Percentiles rank a stretch among this genome's conserved stretches.
Evolutionary conservation across 73 alveolate species (phyloP).

Genomic region (Chromera velia): DNA sequence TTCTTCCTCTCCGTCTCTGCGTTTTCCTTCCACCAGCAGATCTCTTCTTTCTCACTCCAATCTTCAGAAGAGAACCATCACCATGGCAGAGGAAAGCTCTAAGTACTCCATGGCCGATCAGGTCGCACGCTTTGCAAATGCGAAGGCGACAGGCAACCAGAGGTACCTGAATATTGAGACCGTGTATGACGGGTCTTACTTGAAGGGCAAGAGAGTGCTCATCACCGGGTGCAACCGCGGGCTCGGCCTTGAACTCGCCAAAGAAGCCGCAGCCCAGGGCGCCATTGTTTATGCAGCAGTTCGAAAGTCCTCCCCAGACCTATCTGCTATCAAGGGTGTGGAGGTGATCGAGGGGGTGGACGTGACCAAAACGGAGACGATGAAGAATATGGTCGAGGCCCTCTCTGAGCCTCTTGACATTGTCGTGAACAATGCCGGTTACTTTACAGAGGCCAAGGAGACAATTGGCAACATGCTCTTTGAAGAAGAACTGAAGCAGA

Average conservation of each 20-base stretch:
- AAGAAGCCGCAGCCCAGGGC: slow-evolving; percentile 35
- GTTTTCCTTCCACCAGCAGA: too few species aligned
- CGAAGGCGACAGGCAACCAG: too few species aligned
- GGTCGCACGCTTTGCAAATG: too few species aligned
- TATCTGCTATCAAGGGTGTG: too few species aligned
- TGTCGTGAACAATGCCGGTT: slow-evolving; percentile 31
- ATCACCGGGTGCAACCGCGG: neutral
- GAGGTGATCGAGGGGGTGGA: slow-evolving; percentile 33
- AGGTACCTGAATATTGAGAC: slow-evolving; percentile 29
- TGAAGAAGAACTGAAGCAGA: slow-evolving; percentile 36
- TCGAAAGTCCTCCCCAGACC: too few species aligned
- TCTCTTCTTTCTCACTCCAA: too few species aligned
- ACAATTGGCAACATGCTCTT: slow-evolving; percentile 11
- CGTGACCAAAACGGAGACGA: slow-evolving; percentile 11
- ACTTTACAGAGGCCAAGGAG: slow-evolving; percentile 36
- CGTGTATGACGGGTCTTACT: slow-evolving; percentile 41
- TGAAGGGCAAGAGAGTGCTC: slow-evolving; percentile 15
- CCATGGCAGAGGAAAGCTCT: too few species aligned
- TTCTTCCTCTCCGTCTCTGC: too few species aligned
- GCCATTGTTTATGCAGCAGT: too few species aligned
- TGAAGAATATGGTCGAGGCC: neutral
- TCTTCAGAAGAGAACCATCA: too few species aligned
- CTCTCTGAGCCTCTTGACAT: slow-evolving; percentile 11
- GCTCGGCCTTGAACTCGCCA: slow-evolving; percentile 1
- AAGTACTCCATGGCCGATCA: too few species aligned